Evolutionary conservation across 2,329 filamentous ascomycete species (phyloP), one percentile per base, ranked within the genome.

Genomic region (Fusarium tjaetaba): DNA sequence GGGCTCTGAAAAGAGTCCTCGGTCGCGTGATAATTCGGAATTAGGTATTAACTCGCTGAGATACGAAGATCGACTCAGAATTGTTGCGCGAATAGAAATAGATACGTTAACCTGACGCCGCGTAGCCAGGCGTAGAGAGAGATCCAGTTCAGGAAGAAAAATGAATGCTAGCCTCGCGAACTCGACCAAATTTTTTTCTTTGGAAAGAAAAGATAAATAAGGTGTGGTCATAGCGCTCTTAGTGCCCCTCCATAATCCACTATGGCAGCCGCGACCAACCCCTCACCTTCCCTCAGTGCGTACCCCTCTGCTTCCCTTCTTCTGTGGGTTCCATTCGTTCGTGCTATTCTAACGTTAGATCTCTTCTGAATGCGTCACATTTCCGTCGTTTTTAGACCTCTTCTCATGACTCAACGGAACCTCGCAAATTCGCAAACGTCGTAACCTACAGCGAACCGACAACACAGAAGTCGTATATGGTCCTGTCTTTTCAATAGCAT

Each of bases 161-260:
- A 77, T 78, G 67, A 79, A 78, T 78, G 68, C 69, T 77, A 69
- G 66, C 67, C 73, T 77, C 73, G 74, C 77, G 74, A 70, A 78
- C 55, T 73, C 68, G 72, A 76, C 77, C 70, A 77, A 78, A 79
- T 76, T 78, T 82, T 82, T 81, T 80, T 79, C 75, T 39, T 70
- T 74, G 71, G 48, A 62, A 60, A 57, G 66, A 61, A 63, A 60
- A 59, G 66, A 61, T 26, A 48, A 66, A 30, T 80, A 82, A 81
- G 79, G 70, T 79, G 75, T 80, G 80, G 79, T 81, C 80, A 76
- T 69, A 80, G 80, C 80, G 73, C 48, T 43, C 32, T 28, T 68
- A 58, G 63, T 77, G 78, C 78, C 80, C 80, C 79, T 80, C 79
- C 68, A 80, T 75, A 63, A 76, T 75, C 79, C 55, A 61, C 71